Percentiles rank a stretch among this genome's conserved stretches.
These are phyloP conservation scores for Talaromyces proteolyticus DNA, from an alignment of 495 filamentous ascomycete species.

Conservation along the genomic window DNA sequence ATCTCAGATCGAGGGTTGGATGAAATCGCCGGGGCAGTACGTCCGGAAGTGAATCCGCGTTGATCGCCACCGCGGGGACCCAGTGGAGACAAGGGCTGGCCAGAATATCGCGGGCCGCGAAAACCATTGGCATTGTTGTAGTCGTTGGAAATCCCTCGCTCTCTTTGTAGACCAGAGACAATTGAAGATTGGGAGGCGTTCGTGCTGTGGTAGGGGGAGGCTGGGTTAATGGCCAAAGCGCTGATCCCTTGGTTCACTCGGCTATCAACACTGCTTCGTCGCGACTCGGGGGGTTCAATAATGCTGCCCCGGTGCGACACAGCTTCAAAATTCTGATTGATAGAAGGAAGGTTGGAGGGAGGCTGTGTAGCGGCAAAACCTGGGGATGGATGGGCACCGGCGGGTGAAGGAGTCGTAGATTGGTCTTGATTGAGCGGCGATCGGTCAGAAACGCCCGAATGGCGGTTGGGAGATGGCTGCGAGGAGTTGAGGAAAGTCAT, in stretches of 20 bases:
- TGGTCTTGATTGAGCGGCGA: slow-evolving; percentile 35
- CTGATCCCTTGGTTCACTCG: slow-evolving; percentile 66
- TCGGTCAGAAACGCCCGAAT: slow-evolving; percentile 38
- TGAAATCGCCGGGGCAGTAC: slow-evolving; percentile 70
- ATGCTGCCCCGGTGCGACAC: slow-evolving; percentile 41
- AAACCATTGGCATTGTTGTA: slow-evolving; percentile 49
- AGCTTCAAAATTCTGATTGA: slow-evolving; percentile 47
- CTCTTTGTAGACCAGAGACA: slow-evolving; percentile 52
- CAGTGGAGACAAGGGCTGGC: slow-evolving; percentile 41
- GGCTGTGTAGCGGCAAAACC: slow-evolving; percentile 32
- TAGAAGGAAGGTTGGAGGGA: slow-evolving; percentile 36
- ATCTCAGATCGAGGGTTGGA: slow-evolving; percentile 72
- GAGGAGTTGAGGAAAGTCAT: slow-evolving; percentile 43
- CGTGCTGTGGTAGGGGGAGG: slow-evolving; percentile 67
- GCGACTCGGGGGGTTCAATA: slow-evolving; percentile 47
- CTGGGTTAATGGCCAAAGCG: slow-evolving; percentile 58
- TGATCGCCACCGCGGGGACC: slow-evolving; percentile 45
- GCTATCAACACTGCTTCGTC: slow-evolving; percentile 74
- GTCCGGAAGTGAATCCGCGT: slow-evolving; percentile 45
- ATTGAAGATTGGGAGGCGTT: slow-evolving; percentile 76
- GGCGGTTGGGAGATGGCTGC: slow-evolving; percentile 45
- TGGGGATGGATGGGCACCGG: slow-evolving; percentile 39
- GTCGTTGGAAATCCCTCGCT: slow-evolving; percentile 44
- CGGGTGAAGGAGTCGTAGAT: slow-evolving; percentile 35
- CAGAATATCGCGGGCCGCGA: slow-evolving; percentile 46